These are phyloP conservation scores for Dioscorea zingiberensis DNA, from an alignment of 106 monocot genomes.

Conservation along the genomic window DNA sequence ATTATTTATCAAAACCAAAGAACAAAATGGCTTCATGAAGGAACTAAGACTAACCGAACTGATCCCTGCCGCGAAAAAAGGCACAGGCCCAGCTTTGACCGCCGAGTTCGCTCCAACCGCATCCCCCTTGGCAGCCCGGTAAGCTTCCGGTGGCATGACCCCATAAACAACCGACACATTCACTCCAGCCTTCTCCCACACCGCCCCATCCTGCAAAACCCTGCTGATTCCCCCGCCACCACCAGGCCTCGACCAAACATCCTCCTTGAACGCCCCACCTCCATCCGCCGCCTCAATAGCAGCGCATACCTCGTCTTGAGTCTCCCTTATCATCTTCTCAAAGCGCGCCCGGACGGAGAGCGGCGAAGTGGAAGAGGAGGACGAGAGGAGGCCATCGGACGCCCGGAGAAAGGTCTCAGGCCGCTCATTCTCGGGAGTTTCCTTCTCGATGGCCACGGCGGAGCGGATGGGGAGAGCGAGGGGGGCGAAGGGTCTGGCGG, in stretches of 20 bases:
- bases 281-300: conserved; percentile 88
- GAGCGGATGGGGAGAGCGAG: conserved; percentile 17
- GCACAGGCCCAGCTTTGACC: conserved; percentile 68
- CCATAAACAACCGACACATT: conserved; percentile 98
- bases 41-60: conserved; percentile 61
- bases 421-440: conserved; percentile 83
- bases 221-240: conserved; percentile 95
- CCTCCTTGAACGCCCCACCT: conserved; percentile 70
- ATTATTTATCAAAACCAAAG: no score
- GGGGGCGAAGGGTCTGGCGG: neutral
- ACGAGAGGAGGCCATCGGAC: conserved; percentile 19
- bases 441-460: conserved; percentile 90
- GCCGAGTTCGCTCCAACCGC: conserved; percentile 6
- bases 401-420: conserved; percentile 89
- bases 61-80: conserved; percentile 96
- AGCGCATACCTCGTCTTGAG: conserved; percentile 90
- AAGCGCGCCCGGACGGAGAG: conserved; percentile 67
- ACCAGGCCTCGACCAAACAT: conserved; percentile 95
- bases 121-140: conserved; percentile 79
- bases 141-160: conserved; percentile 97
- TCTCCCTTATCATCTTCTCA: conserved; percentile 82
- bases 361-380: conserved; percentile 4
- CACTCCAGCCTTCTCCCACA: conserved; percentile 98
- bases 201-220: conserved; percentile 84
- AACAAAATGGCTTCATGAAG: no score